A percentile compares a stretch with the other conserved stretches of the same genome.
phyloP scores from a whole-genome alignment of 2,329 filamentous ascomycete species.

The Aureobasidium sp. region DNA sequence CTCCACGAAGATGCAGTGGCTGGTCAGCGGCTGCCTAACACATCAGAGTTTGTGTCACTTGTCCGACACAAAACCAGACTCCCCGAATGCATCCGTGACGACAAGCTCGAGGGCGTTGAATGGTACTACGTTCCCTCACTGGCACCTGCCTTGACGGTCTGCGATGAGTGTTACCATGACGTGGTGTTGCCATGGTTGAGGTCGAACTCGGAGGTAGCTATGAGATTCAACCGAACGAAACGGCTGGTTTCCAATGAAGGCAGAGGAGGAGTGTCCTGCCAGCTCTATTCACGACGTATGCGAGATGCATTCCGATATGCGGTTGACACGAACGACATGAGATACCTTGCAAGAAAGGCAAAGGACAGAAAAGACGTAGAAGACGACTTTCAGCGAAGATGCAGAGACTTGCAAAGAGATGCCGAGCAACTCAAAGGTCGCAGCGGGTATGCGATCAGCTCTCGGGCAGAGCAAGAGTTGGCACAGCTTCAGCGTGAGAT shows the following conservation, averaged over 20 bases:
- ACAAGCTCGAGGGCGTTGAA: conserved; percentile 48
- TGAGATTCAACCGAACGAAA: conserved; percentile 55
- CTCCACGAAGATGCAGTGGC: conserved; percentile 38
- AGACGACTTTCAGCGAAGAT: conserved; percentile 47
- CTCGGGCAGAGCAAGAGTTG: conserved; percentile 47
- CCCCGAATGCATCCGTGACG: conserved; percentile 57
- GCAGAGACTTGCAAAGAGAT: conserved; percentile 28
- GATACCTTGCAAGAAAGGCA: conserved; percentile 54
- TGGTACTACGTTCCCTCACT: conserved; percentile 69
- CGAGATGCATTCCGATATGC: conserved; percentile 60
- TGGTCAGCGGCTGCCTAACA: conserved; percentile 39
- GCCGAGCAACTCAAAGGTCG: conserved; percentile 32
- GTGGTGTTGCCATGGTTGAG: conserved; percentile 62
- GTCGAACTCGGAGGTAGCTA: conserved; percentile 47
- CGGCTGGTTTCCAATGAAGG: conserved; percentile 47
- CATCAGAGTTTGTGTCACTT: conserved; percentile 54
- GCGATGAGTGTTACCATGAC: conserved; percentile 76
- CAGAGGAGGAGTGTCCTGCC: conserved; percentile 44
- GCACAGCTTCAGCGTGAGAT: conserved; percentile 46
- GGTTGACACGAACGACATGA: conserved; percentile 56
- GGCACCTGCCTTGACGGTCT: conserved; percentile 72
- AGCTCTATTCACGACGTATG: conserved; percentile 76
- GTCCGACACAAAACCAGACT: conserved; percentile 49
- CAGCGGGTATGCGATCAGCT: conserved; percentile 23
- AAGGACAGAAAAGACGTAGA: conserved; percentile 51